Evolutionary conservation across 2,329 filamentous ascomycete species (phyloP), one percentile per base, ranked within the genome.

Genomic region (Tympanopsis confertula): DNA sequence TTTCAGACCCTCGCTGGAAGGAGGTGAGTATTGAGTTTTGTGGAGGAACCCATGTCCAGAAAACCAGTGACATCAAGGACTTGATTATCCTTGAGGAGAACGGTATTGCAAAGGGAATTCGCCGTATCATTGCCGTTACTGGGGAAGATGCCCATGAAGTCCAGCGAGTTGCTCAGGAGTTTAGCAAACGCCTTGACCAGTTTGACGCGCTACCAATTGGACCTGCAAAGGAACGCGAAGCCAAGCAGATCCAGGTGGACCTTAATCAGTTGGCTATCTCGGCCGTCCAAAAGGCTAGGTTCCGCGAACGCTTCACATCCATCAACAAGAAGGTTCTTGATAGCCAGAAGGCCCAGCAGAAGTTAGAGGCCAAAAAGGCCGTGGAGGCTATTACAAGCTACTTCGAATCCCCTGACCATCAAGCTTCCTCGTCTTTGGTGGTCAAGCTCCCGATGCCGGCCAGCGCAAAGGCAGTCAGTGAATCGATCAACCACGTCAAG

Each of bases 101-200:
- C 49, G 91, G 91, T 44, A 98, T 98, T 51, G 91, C 91, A 48
- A 98, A 98, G 69, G 91, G 91, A 40, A 95, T 95, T 54, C 86
- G 91, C 35, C 83, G 91, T 46, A 91, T 98, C 48, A 86, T 95
- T 44, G 91, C 89, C 30, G 89, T 91, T 47, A 98, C 91, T 5
- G 91, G 91, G 39, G 80, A 91, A 47, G 79, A 82, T 41, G 91
- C 91, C 1, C 81, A 91, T 58, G 69, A 78, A 49, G 86, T 87
- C 19, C 89, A 96, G 60, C 76, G 79, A 35, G 65, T 82, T 37
- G 91, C 87, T 2, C 61, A 65, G 24, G 78, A 84, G 38, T 95
- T 95, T 54, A 66, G 66, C 35, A 71, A 78, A 53, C 74, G 77
- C 44, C 71, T 96, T 36, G 68, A 77, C 13, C 57, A 65, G 20